Base-by-base conservation (phyloP, 1,139 yeast genomes). In the Kodamaea arcana region DNA sequence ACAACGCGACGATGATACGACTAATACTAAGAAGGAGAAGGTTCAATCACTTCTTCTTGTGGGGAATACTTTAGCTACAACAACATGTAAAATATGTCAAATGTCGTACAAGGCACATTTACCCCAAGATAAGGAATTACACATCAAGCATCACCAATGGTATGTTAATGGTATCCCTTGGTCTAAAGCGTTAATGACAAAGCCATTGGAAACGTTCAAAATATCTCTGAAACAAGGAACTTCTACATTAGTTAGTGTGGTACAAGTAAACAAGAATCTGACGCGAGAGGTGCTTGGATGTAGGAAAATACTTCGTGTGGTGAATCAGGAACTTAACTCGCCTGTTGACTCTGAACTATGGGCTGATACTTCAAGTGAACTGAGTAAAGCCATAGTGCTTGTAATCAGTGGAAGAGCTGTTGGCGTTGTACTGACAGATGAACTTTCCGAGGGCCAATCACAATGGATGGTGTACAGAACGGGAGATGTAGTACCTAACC, bases 281-380 rank as follows among this genome's bases (percentile, higher is more conserved):
- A 33, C 39, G 23, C 36, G 42, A 21, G 48, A 47, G 38, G 46
- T 60, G 14, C 45, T 45, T 21, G 54, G 55, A 26, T 55, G 55
- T 2, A 53, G 50, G 10, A 48, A 56, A 33, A 39, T 65, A 4
- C 50, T 81, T 16, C 52, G 56, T 3, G 58, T 80, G 54, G 83
- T 75, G n/a, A 80, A 81, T 49, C 59, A 57, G 10, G 83, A 77
- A 41, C 62, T 81, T 32, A 71, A 71, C 46, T 86, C 88, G 0
- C 77, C 82, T 0, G 56, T 50, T 10, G 85, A 73, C 38, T 66
- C 72, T 10, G 57, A 61, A 2, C 52, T 54, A 22, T 79, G 86
- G 86, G 52, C 56, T 31, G 43, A 51, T 16, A 42, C 46, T 11
- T 18, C 15, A 1, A 30, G 25, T 3, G 48, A 34, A 11, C 31